A percentile compares a stretch with the other conserved stretches of the same genome.
These are phyloP conservation scores for Phaeosphaeria sp. DNA, from an alignment of 2,329 filamentous ascomycete genomes.

Conservation along the genomic window DNA sequence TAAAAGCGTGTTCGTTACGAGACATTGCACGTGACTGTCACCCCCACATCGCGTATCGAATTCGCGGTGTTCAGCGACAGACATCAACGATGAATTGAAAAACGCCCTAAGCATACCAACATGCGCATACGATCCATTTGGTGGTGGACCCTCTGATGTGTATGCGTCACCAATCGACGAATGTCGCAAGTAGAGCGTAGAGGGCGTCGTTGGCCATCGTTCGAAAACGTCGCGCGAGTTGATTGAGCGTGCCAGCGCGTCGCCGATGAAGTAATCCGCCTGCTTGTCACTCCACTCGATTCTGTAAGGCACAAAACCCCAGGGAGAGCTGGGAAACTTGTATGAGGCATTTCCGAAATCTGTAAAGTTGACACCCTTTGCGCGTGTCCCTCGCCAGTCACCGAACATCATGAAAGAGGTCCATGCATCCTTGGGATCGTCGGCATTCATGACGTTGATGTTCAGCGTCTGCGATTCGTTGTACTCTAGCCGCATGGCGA, in stretches of 20 bases:
- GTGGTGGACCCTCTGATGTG: constrained; percentile 52
- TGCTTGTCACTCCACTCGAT: constrained; percentile 52
- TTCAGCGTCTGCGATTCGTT: constrained; percentile 50
- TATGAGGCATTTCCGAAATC: constrained; percentile 29
- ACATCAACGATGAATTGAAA: constrained; percentile 54
- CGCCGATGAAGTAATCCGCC: constrained; percentile 49
- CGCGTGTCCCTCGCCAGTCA: constrained; percentile 36
- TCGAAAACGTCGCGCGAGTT: constrained; percentile 30
- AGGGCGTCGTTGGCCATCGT: constrained; percentile 43
- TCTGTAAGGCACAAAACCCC: constrained; percentile 50
- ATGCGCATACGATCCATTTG: constrained; percentile 45
- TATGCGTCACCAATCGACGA: constrained; percentile 52
- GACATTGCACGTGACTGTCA: constrained; percentile 39
- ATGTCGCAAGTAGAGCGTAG: constrained; percentile 50
- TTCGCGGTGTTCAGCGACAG: constrained; percentile 22
- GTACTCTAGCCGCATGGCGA: constrained; percentile 51
- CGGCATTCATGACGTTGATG: constrained; percentile 51
- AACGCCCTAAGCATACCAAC: constrained; percentile 52
- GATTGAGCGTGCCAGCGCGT: constrained; percentile 33
- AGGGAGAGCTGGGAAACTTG: constrained; percentile 38
- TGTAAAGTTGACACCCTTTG: constrained; percentile 48
- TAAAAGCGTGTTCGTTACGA: constrained; percentile 32
- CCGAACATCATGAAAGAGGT: constrained; percentile 43
- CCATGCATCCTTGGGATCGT: constrained; percentile 43
- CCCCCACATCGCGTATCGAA: constrained; percentile 39